Conservation (phyloP, 2,329 filamentous ascomycete species). For the Didymella segeticola region DNA sequence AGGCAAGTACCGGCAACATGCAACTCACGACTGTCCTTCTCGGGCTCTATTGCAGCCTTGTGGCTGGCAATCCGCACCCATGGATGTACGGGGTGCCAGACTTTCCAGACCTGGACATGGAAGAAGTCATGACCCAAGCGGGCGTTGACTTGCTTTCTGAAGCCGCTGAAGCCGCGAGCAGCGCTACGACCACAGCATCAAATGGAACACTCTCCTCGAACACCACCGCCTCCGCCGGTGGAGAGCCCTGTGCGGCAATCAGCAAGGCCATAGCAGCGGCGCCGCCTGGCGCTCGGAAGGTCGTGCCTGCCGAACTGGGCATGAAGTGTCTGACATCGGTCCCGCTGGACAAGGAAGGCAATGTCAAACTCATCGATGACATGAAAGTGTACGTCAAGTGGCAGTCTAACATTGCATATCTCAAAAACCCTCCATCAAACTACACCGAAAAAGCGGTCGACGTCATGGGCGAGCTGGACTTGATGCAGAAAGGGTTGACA, state of each 20-base stretch:
- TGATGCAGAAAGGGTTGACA: constrained; percentile 40
- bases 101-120: constrained; percentile 34
- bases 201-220: constrained; percentile 23
- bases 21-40: constrained; percentile 28
- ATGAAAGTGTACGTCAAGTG: constrained; percentile 47
- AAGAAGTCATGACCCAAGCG: constrained; percentile 35
- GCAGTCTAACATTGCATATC: constrained; percentile 50
- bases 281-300: constrained; percentile 33
- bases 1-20: constrained; percentile 19
- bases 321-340: constrained; percentile 46
- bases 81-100: constrained; percentile 46
- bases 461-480: constrained; percentile 46
- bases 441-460: constrained; percentile 50
- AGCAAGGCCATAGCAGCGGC: constrained; percentile 36
- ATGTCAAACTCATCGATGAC: constrained; percentile 43
- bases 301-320: constrained; percentile 44
- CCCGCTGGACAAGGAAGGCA: constrained; percentile 45
- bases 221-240: constrained; percentile 25
- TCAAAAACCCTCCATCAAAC: constrained; percentile 47
- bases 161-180: constrained; percentile 24
- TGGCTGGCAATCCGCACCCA: constrained; percentile 30
- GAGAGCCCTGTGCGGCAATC: constrained; percentile 44
- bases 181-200: constrained; percentile 19
- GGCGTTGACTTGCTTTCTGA: constrained; percentile 23
- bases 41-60: constrained; percentile 28